Conservation (phyloP, 2,329 filamentous ascomycete species). For the Juglanconis sp. region DNA sequence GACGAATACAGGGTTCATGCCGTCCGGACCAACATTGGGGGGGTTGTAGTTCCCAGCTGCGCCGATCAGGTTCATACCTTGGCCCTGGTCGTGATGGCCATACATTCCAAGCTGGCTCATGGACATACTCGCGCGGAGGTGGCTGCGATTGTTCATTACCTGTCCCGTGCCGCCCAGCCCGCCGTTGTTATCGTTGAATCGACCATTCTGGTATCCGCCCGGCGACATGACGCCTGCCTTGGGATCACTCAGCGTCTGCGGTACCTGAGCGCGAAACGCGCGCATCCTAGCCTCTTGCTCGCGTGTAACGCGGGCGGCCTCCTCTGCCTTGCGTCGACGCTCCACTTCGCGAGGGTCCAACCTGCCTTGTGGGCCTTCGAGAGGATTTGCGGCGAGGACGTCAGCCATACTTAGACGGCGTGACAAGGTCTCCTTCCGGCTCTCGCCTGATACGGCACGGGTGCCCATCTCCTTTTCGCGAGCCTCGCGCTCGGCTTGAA, state of each 20-base stretch:
- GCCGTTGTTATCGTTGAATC: constrained; percentile 53
- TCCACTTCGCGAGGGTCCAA: constrained; percentile 39
- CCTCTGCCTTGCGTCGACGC: constrained; percentile 38
- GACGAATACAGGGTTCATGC: constrained; percentile 14
- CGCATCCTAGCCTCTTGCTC: constrained; percentile 49
- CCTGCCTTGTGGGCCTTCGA: constrained; percentile 27
- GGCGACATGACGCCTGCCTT: constrained; percentile 29
- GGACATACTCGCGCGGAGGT: constrained; percentile 22
- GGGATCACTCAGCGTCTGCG: constrained; percentile 34
- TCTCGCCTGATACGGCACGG: constrained; percentile 25
- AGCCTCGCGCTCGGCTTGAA: constrained; percentile 68
- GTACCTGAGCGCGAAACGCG: constrained; percentile 48
- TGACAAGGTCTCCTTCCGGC: constrained; percentile 28
- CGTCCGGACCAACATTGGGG: constrained; percentile 5
- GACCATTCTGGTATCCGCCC: constrained; percentile 48
- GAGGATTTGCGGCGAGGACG: constrained; percentile 46
- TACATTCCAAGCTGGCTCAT: constrained; percentile 15
- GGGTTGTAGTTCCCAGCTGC: constrained; percentile 17
- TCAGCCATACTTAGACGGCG: constrained; percentile 57
- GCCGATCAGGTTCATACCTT: constrained; percentile 13
- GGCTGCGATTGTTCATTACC: not conserved
- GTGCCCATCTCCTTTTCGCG: constrained; percentile 52
- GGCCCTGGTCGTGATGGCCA: not conserved
- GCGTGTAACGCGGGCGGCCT: constrained; percentile 36
- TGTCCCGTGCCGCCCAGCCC: constrained; percentile 20